phyloP scores from a whole-genome alignment of 805 yeast species.

The Pachysolen tannophilus region DNA sequence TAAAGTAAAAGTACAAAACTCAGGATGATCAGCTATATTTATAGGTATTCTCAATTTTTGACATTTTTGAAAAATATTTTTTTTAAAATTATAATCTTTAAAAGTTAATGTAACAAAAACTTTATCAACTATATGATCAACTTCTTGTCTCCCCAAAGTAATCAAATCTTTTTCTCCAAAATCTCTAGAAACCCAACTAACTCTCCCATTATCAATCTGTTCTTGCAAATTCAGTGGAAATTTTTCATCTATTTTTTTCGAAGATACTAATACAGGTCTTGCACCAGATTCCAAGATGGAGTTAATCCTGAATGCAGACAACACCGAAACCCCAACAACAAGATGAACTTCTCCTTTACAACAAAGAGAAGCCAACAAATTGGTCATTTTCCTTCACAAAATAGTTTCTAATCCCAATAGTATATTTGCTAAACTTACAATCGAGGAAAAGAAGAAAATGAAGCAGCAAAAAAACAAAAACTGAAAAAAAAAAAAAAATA shows the following conservation, averaged over 20 bases:
- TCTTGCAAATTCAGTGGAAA: conserved; percentile 20
- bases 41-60: conserved; percentile 65
- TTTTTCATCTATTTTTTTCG: conserved; percentile 13
- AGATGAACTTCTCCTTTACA: conserved; percentile 47
- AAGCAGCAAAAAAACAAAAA: too few species aligned
- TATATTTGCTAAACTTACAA: too few species aligned
- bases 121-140: conserved; percentile 60
- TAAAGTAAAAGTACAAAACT: conserved; percentile 66
- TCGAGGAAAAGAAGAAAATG: too few species aligned
- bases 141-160: conserved; percentile 52
- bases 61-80: conserved; percentile 43
- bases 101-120: conserved; percentile 55
- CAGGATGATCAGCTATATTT: conserved; percentile 68
- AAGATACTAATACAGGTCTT: conserved; percentile 39
- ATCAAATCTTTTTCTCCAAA: conserved; percentile 39
- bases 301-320: conserved; percentile 39
- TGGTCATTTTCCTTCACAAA: conserved; percentile 14
- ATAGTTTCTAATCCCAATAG: too few species aligned
- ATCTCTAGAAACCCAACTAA: conserved; percentile 22
- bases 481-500: too few species aligned
- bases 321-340: conserved; percentile 43
- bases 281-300: conserved; percentile 49
- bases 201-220: conserved; percentile 18
- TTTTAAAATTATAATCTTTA: conserved; percentile 19
- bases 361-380: conserved; percentile 33